Percentiles rank a stretch among this genome's conserved stretches.
Conservation (phyloP, 768 basidiomycete genomes). For the Leccinum uliginosum region DNA sequence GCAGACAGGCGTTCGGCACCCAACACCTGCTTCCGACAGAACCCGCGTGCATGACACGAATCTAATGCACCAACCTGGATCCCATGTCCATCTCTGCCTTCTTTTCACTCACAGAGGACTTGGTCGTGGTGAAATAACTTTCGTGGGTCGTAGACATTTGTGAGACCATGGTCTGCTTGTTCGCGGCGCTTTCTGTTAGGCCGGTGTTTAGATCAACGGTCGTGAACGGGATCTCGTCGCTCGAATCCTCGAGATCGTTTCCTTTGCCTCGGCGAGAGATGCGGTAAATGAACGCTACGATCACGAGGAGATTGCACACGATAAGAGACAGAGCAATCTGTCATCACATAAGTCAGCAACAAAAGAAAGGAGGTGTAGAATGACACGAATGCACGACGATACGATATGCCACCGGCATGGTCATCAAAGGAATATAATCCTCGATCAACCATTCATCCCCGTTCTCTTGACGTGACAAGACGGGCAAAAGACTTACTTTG, state of each 20-base stretch:
- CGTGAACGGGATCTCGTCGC: constrained; percentile 8
- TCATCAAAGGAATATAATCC: not conserved
- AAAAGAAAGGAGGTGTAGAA: too few relatives aligned
- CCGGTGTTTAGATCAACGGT: constrained; percentile 10
- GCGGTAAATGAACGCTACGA: constrained; percentile 20
- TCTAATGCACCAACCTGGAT: not conserved
- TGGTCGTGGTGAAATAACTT: not conserved
- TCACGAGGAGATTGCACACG: constrained; percentile 26
- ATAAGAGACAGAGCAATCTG: constrained; percentile 22
- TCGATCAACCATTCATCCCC: not conserved
- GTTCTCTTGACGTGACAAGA: not conserved
- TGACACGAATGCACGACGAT: too few relatives aligned
- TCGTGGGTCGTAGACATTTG: not conserved
- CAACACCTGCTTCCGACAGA: not conserved
- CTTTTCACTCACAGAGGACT: not conserved
- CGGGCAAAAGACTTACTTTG: constrained; percentile 15
- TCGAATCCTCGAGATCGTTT: constrained; percentile 2
- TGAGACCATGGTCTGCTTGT: not conserved
- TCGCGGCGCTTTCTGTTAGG: not conserved
- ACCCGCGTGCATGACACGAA: not conserved
- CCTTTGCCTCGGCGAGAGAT: constrained; percentile 1
- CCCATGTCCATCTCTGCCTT: not conserved
- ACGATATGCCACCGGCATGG: not conserved
- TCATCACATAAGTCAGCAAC: not conserved
- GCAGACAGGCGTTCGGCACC: not conserved